Percentiles rank a stretch among this genome's conserved stretches.
Evolutionary conservation across 2,329 filamentous ascomycete species (phyloP).

Genomic region (Colletotrichum paranaense): DNA sequence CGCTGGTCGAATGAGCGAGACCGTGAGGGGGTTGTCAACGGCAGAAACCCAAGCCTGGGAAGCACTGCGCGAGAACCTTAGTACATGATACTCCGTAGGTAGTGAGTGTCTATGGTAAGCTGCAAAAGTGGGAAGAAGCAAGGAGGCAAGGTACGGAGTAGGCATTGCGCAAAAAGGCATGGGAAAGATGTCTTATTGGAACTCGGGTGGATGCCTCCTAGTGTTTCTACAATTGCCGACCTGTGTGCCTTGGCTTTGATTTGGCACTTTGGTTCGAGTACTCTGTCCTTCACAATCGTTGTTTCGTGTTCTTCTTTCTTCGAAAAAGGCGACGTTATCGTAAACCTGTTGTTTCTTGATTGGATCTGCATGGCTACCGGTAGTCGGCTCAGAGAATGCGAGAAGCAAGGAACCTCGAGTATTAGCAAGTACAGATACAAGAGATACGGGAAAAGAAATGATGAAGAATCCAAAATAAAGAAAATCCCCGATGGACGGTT

Average conservation of each 20-base stretch:
- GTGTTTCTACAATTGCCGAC: constrained; percentile 17
- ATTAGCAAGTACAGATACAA: neutral
- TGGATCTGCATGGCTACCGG: neutral
- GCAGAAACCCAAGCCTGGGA: constrained; percentile 4
- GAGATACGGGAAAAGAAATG: constrained; percentile 10
- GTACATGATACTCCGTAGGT: neutral
- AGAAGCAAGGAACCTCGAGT: neutral
- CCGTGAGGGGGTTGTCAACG: constrained; percentile 6
- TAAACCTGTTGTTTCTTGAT: neutral
- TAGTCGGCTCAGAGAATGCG: neutral
- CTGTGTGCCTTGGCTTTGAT: constrained; percentile 11
- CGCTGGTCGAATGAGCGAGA: constrained; percentile 8
- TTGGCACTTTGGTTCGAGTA: neutral
- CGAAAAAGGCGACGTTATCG: neutral
- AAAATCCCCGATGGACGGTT: constrained; percentile 19
- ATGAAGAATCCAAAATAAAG: constrained; percentile 8
- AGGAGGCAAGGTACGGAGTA: neutral
- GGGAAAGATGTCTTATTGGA: constrained; percentile 19
- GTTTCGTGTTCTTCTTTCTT: neutral
- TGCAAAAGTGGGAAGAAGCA: constrained; percentile 1
- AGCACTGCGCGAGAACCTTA: neutral
- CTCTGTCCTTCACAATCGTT: neutral
- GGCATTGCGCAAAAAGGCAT: constrained; percentile 5
- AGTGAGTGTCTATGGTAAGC: neutral
- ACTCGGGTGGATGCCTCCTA: constrained; percentile 15